Base-by-base conservation (phyloP, 371 early-diverging fungal species). In the Circinella minor region DNA sequence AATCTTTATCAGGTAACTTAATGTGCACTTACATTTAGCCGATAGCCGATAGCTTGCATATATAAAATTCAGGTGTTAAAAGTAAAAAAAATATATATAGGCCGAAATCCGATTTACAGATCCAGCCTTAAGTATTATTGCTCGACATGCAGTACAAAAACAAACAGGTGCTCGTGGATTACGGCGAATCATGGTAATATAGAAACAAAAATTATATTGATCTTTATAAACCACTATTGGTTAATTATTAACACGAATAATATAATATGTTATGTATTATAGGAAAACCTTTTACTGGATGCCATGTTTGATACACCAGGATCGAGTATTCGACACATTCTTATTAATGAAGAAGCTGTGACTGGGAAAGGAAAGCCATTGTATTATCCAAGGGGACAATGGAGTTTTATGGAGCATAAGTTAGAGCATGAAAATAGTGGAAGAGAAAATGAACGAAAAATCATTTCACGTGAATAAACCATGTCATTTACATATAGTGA, bases 111-210 rank as follows among this genome's bases (percentile, higher is more conserved):
- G 85, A 3, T 91, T 93, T 67, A 88, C 91, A 4, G 73, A 84
- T n/a, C 63, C 76, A 6, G 90, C 94, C 15, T 82, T 95, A 7
- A 70, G 74, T 36, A 69, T 77, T 10, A 90, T 94, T 70, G 94
- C 93, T 11, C 79, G 82, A 46, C 81, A 86, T 63, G 93, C 93
- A 3, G 86, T 89, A 13, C 82, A 85, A 65, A 92, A 91, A 74
- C 87, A 91, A 67, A 93, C 93, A 0, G 95, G 95, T 5, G 95
- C 95, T 10, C 84, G 95, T 20, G 95, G 95, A 1, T 79, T 95
- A 49, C 86, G 93, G 13, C 77, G 92, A 1, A 92, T 94, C 61
- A 90, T 93, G 90, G 86, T 81, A 81, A 61, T 43, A 43, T 43
- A 11, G 11, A 43, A 9, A 27, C 27, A 27, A 27, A 27, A 27